phyloP scores from a whole-genome alignment of 1,284 basidiomycete genomes.

The Polyporus tsugae region DNA sequence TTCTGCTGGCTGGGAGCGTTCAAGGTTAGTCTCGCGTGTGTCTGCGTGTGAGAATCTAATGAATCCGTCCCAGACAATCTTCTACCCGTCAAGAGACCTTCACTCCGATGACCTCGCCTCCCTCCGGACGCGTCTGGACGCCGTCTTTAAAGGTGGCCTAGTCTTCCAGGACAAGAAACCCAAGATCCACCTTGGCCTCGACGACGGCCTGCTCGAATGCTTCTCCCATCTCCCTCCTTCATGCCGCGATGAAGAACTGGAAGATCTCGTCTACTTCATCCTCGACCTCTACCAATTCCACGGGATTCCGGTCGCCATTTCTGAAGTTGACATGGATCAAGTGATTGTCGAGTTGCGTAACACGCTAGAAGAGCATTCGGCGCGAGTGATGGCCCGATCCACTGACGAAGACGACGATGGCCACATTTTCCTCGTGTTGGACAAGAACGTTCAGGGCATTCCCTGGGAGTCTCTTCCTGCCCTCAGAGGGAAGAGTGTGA shows the following conservation, averaged over 20 bases:
- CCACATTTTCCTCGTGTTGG: constrained; percentile 91
- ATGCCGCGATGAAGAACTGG: constrained; percentile 92
- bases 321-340: constrained; percentile 93
- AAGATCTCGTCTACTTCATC: constrained; percentile 94
- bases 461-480: constrained; percentile 98
- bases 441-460: constrained; percentile 89
- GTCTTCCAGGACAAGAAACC: constrained; percentile 67
- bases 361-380: constrained; percentile 74
- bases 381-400: constrained; percentile 45
- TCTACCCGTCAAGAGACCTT: constrained; percentile 62
- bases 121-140: constrained; percentile 75
- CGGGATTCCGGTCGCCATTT: constrained; percentile 87
- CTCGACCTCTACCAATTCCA: constrained; percentile 95
- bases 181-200: constrained; percentile 61
- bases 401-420: constrained; percentile 51
- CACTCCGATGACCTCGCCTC: constrained; percentile 56
- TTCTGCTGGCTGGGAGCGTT: constrained; percentile 98
- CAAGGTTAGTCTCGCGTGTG: constrained; percentile 67
- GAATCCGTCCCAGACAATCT: constrained; percentile 63
- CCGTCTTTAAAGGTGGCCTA: constrained; percentile 75
- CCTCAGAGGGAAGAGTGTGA: constrained; percentile 85
- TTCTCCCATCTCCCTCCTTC: constrained; percentile 85
- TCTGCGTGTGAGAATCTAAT: constrained; percentile 3
- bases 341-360: constrained; percentile 78
- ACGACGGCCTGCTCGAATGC: constrained; percentile 83